Evolutionary conservation across 2,329 filamentous ascomycete genomes (phyloP).

Genomic region (Zelopaecilomyces penicillatus): DNA sequence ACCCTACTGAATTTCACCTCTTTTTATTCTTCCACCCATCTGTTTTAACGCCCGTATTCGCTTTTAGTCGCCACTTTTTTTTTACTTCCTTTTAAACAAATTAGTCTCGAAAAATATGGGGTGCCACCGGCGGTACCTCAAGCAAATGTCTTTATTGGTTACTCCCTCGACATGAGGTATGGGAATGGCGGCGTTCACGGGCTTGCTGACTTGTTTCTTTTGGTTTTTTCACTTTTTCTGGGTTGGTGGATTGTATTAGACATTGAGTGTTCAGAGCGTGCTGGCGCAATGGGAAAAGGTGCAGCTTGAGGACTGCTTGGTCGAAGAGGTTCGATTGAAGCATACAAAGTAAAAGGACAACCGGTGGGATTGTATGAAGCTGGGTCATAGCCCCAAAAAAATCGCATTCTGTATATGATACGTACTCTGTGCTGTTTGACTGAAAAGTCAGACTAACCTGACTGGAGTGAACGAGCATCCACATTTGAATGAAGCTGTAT

Average conservation of each 20-base stretch:
- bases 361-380: no score
- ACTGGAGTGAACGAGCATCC: no score
- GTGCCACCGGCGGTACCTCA: no score
- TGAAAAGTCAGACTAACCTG: no score
- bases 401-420: no score
- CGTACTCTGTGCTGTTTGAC: no score
- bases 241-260: conserved; percentile 2
- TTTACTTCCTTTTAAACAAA: conserved; percentile 1
- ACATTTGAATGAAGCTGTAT: no score
- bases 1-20: conserved; percentile 5
- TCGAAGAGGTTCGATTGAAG: background rate
- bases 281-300: conserved; percentile 5
- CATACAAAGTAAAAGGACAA: conserved; percentile 2
- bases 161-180: background rate
- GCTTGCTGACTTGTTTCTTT: conserved; percentile 1
- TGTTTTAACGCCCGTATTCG: conserved; percentile 5
- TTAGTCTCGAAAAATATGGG: no score
- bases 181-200: background rate
- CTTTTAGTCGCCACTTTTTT: conserved; percentile 8
- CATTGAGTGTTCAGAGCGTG: conserved; percentile 4
- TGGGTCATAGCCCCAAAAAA: no score
- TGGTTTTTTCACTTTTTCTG: background rate
- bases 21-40: conserved; percentile 3
- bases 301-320: conserved; percentile 9
- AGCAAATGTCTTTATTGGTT: background rate